Evolutionary conservation across 164 flowering plant species (phyloP).

Genomic region (Malania oleifera): DNA sequence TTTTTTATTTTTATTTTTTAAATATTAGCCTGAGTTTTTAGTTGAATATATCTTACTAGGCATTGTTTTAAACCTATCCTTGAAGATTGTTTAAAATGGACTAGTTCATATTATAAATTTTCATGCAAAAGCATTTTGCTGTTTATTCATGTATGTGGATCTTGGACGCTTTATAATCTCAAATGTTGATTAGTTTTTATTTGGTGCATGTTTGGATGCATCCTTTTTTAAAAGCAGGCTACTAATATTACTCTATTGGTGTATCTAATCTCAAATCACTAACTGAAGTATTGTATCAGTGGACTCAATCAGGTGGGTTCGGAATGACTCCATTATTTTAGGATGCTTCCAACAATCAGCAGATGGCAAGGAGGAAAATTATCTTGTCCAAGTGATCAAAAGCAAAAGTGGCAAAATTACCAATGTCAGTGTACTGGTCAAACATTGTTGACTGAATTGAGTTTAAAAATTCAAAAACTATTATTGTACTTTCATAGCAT

Average conservation of each 20-base stretch:
- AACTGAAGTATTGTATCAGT: conserved; percentile 38
- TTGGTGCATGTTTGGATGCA: too few relatives aligned
- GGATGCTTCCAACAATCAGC: conserved; percentile 60
- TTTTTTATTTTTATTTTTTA: too few relatives aligned
- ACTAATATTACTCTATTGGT: not conserved
- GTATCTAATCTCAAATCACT: conserved; percentile 2
- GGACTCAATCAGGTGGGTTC: conserved; percentile 85
- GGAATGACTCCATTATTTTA: conserved; percentile 63
- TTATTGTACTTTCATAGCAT: not conserved
- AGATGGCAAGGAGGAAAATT: conserved; percentile 63
- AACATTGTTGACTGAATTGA: not conserved
- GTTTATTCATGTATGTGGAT: too few relatives aligned
- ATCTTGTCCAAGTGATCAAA: conserved; percentile 63
- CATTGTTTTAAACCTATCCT: too few relatives aligned
- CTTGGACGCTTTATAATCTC: too few relatives aligned
- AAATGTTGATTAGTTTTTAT: too few relatives aligned
- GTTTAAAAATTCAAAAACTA: not conserved
- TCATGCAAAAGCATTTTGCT: too few relatives aligned
- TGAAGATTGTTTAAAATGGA: too few relatives aligned
- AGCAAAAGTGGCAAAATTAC: conserved; percentile 40
- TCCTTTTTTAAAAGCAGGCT: too few relatives aligned
- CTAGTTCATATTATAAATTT: too few relatives aligned
- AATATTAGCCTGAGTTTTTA: too few relatives aligned
- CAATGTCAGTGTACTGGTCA: conserved; percentile 47
- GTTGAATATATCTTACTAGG: too few relatives aligned